Evolutionary conservation across 306 rosid genomes (phyloP), one percentile per base, ranked within the genome.

Genomic region (Adenanthera pavonina): DNA sequence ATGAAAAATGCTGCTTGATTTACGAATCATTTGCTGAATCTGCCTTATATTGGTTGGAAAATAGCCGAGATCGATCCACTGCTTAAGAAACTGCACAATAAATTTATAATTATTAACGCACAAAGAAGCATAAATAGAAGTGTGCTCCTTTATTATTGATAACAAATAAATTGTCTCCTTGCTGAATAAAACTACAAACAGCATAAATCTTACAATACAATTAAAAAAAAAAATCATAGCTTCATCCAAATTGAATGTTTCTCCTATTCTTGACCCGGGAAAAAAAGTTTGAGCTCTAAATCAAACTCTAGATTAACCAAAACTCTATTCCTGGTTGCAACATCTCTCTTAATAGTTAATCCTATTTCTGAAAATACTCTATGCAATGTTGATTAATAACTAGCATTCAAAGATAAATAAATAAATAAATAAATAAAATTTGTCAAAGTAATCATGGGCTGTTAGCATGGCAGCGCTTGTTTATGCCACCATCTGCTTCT

Each of bases 401-500:
- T 80, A 84, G 68, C 82, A 12, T 84, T 80, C 35, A 75, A 85
- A 82, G 30, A 54, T 19, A 84, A 86, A 86, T 77, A 75, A 82
- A 81, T 75, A 53, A 56, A 56, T 56, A 89, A 86, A 89, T 76
- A 77, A 86, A 86, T 81, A 61, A 81, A 86, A 85, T 79, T 77
- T 74, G 91, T 87, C 90, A 87, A 92, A 72, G 81, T 84, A 81
- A 84, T 71, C 72, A 25, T 44, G 92, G 33, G 78, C 83, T 89
- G 87, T 60, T 72, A 75, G 51, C 72, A 78, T 77, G 83, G 88
- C 40, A 65, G 77, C 66, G 44, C 25, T 54, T 15, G 80, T 70
- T 90, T 86, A 93, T 40, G 99, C 99, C 78, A 91, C 96, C 90
- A 89, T 82, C 87, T 93, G 99, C 92, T 93, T 94, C 85, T 89